These are phyloP conservation scores for Salix brachista DNA, from an alignment of 345 rosid genomes.

Conservation along the genomic window DNA sequence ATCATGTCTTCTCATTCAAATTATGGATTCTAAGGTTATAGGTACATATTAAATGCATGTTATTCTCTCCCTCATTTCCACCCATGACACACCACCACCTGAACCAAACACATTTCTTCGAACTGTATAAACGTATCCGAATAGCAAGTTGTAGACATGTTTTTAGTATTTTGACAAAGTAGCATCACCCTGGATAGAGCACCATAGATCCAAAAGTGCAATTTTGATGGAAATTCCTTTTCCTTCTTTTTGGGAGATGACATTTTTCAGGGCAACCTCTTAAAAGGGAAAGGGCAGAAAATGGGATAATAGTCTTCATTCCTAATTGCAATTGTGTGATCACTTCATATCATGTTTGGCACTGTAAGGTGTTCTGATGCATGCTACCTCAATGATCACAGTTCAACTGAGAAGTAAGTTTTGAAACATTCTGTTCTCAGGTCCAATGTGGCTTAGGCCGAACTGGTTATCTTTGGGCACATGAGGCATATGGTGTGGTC, in stretches of 20 bases:
- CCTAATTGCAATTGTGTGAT: no score
- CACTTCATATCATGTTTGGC: no score
- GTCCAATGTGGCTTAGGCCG: conserved; percentile 89
- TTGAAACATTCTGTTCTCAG: conserved; percentile 26
- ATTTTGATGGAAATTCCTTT: neutral
- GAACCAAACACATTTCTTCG: neutral
- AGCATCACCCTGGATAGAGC: neutral
- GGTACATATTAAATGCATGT: no score
- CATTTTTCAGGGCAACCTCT: neutral
- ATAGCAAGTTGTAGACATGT: neutral
- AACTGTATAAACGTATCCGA: neutral
- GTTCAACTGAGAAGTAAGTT: neutral
- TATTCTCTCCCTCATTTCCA: no score
- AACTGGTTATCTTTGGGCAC: conserved; percentile 78
- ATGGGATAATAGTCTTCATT: neutral
- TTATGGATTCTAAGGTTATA: no score
- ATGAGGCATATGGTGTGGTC: conserved; percentile 54
- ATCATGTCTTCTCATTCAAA: no score
- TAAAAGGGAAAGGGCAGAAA: neutral
- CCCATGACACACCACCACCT: neutral
- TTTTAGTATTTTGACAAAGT: no score
- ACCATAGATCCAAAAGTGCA: neutral
- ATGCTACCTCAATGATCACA: neutral
- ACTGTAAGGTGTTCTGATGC: neutral
- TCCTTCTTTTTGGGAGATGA: neutral